These are phyloP conservation scores for Phtheirospermum japonicum DNA, from an alignment of 257 asterid species.

Conservation along the genomic window DNA sequence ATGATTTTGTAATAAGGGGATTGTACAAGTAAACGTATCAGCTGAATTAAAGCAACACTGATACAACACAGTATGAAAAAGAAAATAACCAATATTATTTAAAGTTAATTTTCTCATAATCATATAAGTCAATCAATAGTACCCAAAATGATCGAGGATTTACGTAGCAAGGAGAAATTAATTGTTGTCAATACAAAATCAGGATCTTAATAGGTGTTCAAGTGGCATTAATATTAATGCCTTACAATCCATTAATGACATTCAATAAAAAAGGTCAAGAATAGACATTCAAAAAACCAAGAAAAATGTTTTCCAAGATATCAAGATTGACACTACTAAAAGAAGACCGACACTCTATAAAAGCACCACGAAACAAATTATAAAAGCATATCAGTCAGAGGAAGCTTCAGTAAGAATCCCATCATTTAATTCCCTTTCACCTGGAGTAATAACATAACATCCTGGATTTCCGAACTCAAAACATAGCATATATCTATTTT, in stretches of 20 bases:
- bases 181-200: not conserved
- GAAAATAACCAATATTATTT: not conserved
- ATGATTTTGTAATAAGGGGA: not conserved
- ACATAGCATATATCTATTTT: not conserved
- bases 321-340: not conserved
- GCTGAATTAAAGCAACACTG: too few relatives aligned
- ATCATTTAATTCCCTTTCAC: not conserved
- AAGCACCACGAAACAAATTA: not conserved
- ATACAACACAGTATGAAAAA: too few relatives aligned
- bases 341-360: not conserved
- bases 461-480: not conserved
- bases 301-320: not conserved
- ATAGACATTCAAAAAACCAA: not conserved
- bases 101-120: not conserved
- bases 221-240: not conserved
- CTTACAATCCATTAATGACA: not conserved
- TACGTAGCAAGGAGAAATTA: not conserved
- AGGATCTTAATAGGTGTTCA: not conserved
- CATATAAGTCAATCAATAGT: not conserved
- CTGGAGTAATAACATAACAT: constrained; percentile 1
- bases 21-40: not conserved
- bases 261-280: not conserved
- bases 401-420: not conserved
- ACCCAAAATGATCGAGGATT: not conserved
- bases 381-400: not conserved